phyloP scores from a whole-genome alignment of 441 rosid genomes.

The Erodium chrysanthum region DNA sequence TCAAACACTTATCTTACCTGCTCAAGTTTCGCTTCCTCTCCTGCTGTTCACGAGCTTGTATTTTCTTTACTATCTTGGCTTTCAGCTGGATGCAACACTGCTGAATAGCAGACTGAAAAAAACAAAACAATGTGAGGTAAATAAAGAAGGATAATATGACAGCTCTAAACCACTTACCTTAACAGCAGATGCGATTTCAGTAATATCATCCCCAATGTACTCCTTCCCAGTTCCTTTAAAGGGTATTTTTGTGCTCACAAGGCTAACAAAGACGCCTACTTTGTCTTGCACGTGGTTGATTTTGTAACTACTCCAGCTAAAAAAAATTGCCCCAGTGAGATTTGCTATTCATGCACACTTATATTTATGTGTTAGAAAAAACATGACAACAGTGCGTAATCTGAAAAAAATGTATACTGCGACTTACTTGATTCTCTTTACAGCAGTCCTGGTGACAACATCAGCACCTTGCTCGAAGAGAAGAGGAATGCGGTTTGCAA shows the following conservation, averaged over 20 bases:
- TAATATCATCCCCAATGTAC: constrained; percentile 94
- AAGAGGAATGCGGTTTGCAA: constrained; percentile 93
- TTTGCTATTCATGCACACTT: not conserved
- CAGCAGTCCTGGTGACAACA: constrained; percentile 88
- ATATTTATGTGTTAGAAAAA: not conserved
- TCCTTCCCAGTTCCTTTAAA: constrained; percentile 98
- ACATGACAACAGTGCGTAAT: not conserved
- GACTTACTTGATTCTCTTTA: constrained; percentile 84
- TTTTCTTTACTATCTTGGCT: constrained; percentile 67
- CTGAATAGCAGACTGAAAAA: constrained; percentile 66
- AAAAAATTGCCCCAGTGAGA: constrained; percentile 15
- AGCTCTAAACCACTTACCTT: constrained; percentile 39
- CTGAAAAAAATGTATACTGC: constrained; percentile 8
- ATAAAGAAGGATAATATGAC: not conserved
- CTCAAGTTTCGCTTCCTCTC: constrained; percentile 81
- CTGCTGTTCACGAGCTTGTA: constrained; percentile 92
- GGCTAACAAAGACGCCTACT: constrained; percentile 87
- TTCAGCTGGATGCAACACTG: constrained; percentile 96
- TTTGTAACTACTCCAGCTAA: constrained; percentile 90
- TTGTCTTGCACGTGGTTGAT: constrained; percentile 86
- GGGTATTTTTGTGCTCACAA: constrained; percentile 93
- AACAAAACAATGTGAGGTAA: constrained; percentile 22
- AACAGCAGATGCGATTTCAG: constrained; percentile 84
- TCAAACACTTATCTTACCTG: constrained; percentile 38
- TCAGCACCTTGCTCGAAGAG: constrained; percentile 99